Conservation (phyloP, 2,329 filamentous ascomycete genomes). For the Curvularia hawaiiensis region DNA sequence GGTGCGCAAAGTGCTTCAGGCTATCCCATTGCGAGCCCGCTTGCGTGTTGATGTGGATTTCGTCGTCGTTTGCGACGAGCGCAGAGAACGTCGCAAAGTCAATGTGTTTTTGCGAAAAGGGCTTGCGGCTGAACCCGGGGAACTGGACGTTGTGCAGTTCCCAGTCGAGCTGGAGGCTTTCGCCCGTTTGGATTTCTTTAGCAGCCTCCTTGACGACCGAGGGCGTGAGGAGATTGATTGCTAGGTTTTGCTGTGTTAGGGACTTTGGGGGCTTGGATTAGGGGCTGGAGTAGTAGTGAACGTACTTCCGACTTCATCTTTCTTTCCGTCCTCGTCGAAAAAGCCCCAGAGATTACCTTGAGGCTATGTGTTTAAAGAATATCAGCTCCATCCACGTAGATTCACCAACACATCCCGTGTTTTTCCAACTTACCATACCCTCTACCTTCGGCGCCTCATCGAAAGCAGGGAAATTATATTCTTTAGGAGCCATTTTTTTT, state of each 20-base stretch:
- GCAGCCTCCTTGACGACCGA: conserved; percentile 57
- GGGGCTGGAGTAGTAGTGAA: conserved; percentile 31
- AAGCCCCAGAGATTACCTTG: conserved; percentile 44
- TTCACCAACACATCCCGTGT: background rate
- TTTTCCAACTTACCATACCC: conserved; percentile 19
- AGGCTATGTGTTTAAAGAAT: conserved; percentile 12
- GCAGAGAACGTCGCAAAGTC: conserved; percentile 45
- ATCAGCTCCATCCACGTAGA: background rate
- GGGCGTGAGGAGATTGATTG: conserved; percentile 54
- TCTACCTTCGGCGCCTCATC: conserved; percentile 40
- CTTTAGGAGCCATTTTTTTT: conserved; percentile 14
- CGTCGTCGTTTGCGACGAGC: conserved; percentile 39
- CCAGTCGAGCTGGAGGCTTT: conserved; percentile 60
- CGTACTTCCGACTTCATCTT: conserved; percentile 60
- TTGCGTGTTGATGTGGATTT: conserved; percentile 42
- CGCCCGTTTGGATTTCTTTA: conserved; percentile 58
- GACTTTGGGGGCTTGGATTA: too few species aligned
- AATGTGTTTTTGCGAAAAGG: conserved; percentile 58
- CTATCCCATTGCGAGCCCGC: conserved; percentile 46
- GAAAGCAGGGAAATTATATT: conserved; percentile 38
- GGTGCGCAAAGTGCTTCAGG: conserved; percentile 45
- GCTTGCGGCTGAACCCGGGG: conserved; percentile 59
- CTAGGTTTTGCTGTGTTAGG: conserved; percentile 8
- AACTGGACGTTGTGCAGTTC: conserved; percentile 61
- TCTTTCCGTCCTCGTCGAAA: conserved; percentile 42